These are phyloP conservation scores for Drechslerella dactyloides DNA, from an alignment of 2,329 filamentous ascomycete species.

Conservation along the genomic window DNA sequence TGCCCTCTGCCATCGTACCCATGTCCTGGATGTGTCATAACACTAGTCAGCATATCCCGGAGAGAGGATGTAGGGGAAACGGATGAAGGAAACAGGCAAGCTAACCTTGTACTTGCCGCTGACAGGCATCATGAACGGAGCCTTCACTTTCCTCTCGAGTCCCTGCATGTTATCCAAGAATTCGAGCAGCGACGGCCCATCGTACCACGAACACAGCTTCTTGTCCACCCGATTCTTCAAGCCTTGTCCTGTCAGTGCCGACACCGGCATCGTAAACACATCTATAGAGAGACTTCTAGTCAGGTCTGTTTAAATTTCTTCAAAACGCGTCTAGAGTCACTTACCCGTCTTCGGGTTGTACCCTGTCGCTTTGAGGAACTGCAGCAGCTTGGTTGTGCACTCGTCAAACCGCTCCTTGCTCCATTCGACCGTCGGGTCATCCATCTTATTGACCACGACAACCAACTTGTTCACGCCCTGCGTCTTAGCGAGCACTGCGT, in stretches of 20 bases:
- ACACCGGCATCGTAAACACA: conserved; percentile 93
- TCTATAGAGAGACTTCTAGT: conserved; percentile 62
- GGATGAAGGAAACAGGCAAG: neutral
- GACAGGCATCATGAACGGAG: conserved; percentile 99
- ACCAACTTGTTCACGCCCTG: conserved; percentile 97
- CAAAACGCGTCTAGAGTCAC: conserved; percentile 29
- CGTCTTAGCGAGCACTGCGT: conserved; percentile 96
- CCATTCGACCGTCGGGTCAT: conserved; percentile 95
- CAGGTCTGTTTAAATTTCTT: neutral
- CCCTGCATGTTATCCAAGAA: conserved; percentile 94
- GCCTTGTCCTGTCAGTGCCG: conserved; percentile 81
- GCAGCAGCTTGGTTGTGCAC: conserved; percentile 83
- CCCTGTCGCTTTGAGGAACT: conserved; percentile 88
- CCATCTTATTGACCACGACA: conserved; percentile 99
- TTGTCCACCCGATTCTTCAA: conserved; percentile 88
- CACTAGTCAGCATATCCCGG: neutral
- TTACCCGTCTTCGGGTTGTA: conserved; percentile 82
- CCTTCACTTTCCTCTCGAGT: conserved; percentile 92
- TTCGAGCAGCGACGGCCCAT: conserved; percentile 88
- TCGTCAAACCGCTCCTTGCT: conserved; percentile 90
- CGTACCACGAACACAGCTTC: conserved; percentile 79
- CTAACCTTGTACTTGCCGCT: conserved; percentile 81
- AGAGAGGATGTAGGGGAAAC: neutral
- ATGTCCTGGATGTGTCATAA: conserved; percentile 67
- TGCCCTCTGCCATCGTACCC: conserved; percentile 96